Conservation (phyloP, 495 filamentous ascomycete species). For the Penicillium parvum region DNA sequence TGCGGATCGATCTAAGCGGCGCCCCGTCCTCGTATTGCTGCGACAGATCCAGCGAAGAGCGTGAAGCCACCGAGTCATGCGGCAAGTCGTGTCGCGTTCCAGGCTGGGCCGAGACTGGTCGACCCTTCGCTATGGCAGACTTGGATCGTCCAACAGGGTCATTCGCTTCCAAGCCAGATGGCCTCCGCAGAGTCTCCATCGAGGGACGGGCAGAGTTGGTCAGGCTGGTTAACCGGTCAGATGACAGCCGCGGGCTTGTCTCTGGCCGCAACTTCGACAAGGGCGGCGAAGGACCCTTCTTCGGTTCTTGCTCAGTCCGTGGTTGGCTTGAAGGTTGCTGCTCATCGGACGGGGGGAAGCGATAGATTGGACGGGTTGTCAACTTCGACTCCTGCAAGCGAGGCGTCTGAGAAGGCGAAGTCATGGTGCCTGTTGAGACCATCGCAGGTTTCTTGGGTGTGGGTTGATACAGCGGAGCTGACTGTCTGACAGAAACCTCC, state of each 20-base stretch:
- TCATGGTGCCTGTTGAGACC: conserved; percentile 96
- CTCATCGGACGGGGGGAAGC: conserved; percentile 56
- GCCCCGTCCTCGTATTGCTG: conserved; percentile 37
- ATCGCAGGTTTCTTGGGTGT: conserved; percentile 59
- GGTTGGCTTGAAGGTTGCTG: conserved; percentile 52
- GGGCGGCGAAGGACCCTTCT: conserved; percentile 31
- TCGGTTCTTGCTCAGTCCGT: conserved; percentile 33
- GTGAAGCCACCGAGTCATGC: conserved; percentile 55
- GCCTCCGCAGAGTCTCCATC: conserved; percentile 63
- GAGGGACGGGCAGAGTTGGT: conserved; percentile 74
- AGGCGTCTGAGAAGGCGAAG: conserved; percentile 65
- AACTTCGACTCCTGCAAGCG: conserved; percentile 39
- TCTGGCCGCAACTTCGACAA: conserved; percentile 31
- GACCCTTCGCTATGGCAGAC: conserved; percentile 57
- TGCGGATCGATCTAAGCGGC: conserved; percentile 34
- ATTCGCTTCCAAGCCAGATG: conserved; percentile 55
- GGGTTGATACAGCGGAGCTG: conserved; percentile 53
- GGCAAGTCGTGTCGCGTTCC: conserved; percentile 73
- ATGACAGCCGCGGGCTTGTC: conserved; percentile 48
- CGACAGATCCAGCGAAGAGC: conserved; percentile 37
- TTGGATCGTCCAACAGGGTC: conserved; percentile 56
- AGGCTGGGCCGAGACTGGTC: conserved; percentile 73
- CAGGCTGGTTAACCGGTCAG: conserved; percentile 42
- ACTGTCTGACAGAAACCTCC: conserved; percentile 20
- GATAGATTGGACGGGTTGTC: conserved; percentile 52